Conservation (phyloP, 441 rosid genomes). For the Adansonia grandidieri region DNA sequence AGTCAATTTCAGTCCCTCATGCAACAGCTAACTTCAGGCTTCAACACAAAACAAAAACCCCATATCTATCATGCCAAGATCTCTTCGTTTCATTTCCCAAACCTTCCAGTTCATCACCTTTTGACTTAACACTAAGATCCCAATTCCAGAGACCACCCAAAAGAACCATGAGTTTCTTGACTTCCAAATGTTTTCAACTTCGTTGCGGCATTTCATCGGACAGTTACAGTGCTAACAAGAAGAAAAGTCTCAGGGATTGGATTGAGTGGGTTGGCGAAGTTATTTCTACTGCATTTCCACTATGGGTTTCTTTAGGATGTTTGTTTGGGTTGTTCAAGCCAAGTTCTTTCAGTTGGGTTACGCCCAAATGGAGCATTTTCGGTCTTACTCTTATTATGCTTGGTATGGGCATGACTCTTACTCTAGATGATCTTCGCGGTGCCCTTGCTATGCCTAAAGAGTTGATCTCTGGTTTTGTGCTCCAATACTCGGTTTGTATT, state of each 20-base stretch:
- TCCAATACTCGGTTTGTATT: conserved; percentile 78
- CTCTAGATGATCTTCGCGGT: conserved; percentile 75
- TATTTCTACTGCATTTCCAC: conserved; percentile 74
- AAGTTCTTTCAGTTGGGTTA: conserved; percentile 68
- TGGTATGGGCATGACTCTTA: conserved; percentile 95
- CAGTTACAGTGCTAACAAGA: conserved; percentile 31
- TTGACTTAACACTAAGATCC: conserved; percentile 19
- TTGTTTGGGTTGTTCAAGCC: conserved; percentile 70
- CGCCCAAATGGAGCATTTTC: conserved; percentile 61
- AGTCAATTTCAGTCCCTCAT: conserved; percentile 23
- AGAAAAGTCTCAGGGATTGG: conserved; percentile 58
- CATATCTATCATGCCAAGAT: not conserved
- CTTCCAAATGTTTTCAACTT: conserved; percentile 16
- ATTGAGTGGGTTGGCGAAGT: conserved; percentile 64
- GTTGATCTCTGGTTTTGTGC: conserved; percentile 66
- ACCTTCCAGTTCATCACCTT: conserved; percentile 6
- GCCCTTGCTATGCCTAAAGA: conserved; percentile 86
- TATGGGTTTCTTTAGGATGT: conserved; percentile 87
- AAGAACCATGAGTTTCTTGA: conserved; percentile 8
- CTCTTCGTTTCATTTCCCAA: conserved; percentile 1
- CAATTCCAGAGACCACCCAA: conserved; percentile 13
- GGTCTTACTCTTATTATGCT: conserved; percentile 81
- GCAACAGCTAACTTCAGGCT: conserved; percentile 7
- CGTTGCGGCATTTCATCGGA: conserved; percentile 64
- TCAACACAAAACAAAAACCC: conserved; percentile 5